Evolutionary conservation across 306 rosid species (phyloP).

Genomic region (peach (Prunus persica)): DNA sequence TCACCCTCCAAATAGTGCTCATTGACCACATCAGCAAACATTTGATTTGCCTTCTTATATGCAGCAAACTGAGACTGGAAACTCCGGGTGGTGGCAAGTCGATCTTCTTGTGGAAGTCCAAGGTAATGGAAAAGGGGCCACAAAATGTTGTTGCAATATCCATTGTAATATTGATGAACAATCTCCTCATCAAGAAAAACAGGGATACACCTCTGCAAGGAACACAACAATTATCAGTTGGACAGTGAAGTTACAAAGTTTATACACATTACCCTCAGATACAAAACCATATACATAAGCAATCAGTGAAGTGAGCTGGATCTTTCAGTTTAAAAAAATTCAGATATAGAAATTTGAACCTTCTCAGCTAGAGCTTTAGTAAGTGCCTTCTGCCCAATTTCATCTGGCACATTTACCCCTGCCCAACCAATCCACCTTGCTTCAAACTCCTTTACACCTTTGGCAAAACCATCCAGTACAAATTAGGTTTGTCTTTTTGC

Average conservation of each 20-base stretch:
- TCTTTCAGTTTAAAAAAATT: background rate
- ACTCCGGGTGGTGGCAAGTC: conserved; percentile 94
- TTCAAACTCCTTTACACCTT: conserved; percentile 87
- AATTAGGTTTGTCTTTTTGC: conserved; percentile 20
- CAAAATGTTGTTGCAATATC: conserved; percentile 86
- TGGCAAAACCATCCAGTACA: conserved; percentile 15
- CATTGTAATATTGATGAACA: conserved; percentile 90
- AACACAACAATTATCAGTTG: conserved; percentile 17
- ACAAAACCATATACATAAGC: background rate
- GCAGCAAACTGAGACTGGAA: conserved; percentile 90
- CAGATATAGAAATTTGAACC: conserved; percentile 32
- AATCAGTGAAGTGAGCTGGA: conserved; percentile 1
- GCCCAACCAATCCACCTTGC: conserved; percentile 98
- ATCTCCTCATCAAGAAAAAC: conserved; percentile 92
- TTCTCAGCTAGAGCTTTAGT: conserved; percentile 83
- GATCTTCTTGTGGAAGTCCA: conserved; percentile 96
- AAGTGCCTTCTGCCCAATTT: conserved; percentile 79
- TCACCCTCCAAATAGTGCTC: conserved; percentile 80
- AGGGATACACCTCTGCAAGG: conserved; percentile 74
- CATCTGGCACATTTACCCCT: conserved; percentile 88
- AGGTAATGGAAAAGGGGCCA: conserved; percentile 97
- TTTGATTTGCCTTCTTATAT: conserved; percentile 83
- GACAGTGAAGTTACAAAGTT: conserved; percentile 3
- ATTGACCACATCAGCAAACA: conserved; percentile 92
- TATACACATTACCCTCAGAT: background rate